Evolutionary conservation across 805 yeast species (phyloP), one percentile per base, ranked within the genome.

Genomic region (Yamadazyma insecticola): DNA sequence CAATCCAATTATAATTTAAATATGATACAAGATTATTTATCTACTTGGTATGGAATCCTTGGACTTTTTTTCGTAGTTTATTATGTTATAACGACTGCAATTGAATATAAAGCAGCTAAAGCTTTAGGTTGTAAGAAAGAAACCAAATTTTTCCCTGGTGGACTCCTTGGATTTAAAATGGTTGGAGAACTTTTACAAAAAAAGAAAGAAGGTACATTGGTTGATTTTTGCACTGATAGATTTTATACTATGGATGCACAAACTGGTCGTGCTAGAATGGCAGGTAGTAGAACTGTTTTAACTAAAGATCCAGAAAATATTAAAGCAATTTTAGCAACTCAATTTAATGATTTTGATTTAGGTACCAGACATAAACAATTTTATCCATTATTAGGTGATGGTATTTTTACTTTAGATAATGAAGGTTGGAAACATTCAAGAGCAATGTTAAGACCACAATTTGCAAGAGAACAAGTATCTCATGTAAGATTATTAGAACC

Each of bases 391-490:
- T 49, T 63, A 21, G 70, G 70, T 5, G 67, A 64, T 37, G 70
- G 70, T 14, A 62, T 63, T 25, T 64, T 64, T 43, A 64, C 70
- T 6, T 49, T 63, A 38, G 70, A 63, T 37, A 58, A 60, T 13
- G 53, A 49, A 34, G 70, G 69, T 7, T 64, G 70, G 70, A 62
- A 63, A 40, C 61, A 57, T 38, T 57, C 67, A 6, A 43, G 70
- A 36, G 55, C 67, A 13, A 58, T 64, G 70, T 55, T 63, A 38
- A 53, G 69, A 39, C 70, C 70, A 2, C 69, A 64, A 39, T 64
- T 64, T 40, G 61, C 67, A 9, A 50, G 67, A 47, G 70, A 62
- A 33, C 67, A 64, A 41, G 57, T 63, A 32, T 57, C 67, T 6
- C 69, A 64, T 33, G 67, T 63, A 12, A 47, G 51, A 32, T 15